These are phyloP conservation scores for Saccharum officinarum DNA, from an alignment of 176 grass and related monocot species.

Conservation along the genomic window DNA sequence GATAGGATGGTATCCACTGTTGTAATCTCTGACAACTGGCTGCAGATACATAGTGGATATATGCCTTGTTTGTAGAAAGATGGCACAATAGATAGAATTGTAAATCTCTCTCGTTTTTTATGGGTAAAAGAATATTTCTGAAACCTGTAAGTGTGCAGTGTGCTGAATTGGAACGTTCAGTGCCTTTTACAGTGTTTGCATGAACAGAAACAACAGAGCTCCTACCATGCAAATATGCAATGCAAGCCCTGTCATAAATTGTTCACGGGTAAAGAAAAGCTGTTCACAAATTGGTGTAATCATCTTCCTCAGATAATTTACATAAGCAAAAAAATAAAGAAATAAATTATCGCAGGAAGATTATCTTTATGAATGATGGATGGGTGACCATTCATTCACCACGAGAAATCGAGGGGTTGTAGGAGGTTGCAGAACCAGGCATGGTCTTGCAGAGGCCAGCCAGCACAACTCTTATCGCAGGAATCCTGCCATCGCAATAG, in stretches of 20 bases:
- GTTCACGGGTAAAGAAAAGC: neutral
- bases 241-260: neutral
- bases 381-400: neutral
- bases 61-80: neutral
- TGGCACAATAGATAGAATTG: constrained; percentile 1
- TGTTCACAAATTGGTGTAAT: neutral
- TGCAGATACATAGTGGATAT: neutral
- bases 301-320: neutral
- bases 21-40: constrained; percentile 7
- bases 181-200: neutral
- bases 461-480: neutral
- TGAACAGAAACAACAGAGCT: neutral
- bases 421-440: neutral
- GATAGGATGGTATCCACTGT: constrained; percentile 24
- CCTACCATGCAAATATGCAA: neutral
- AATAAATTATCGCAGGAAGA: neutral
- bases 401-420: neutral
- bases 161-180: neutral
- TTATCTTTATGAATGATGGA: neutral
- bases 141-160: neutral
- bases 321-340: neutral
- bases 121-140: neutral
- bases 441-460: neutral
- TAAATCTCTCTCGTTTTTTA: neutral
- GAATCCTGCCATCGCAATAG: neutral